Conservation (phyloP, 306 rosid genomes). For the Lablab purpureus region DNA sequence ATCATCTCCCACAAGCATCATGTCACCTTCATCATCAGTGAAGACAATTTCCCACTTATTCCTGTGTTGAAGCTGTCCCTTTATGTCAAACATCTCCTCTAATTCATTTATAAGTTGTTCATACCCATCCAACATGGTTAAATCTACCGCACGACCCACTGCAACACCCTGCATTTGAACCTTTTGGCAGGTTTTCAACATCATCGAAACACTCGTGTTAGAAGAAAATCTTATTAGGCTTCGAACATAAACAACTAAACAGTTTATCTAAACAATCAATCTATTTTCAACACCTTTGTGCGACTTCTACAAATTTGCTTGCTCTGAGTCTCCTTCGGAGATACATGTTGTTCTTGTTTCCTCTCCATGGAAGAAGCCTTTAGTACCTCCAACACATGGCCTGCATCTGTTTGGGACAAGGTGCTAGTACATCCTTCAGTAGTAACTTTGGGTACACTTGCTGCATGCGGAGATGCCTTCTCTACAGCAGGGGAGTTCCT, state of each 20-base stretch:
- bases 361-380: slow-evolving; percentile 59
- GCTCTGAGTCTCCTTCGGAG: slow-evolving; percentile 65
- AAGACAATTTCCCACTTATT: slow-evolving; percentile 83
- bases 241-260: not conserved
- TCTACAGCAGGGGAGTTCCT: slow-evolving; percentile 49
- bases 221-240: slow-evolving; percentile 21
- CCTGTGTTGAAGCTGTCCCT: slow-evolving; percentile 72
- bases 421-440: slow-evolving; percentile 57
- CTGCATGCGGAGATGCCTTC: slow-evolving; percentile 50
- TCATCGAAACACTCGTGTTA: slow-evolving; percentile 38
- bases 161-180: slow-evolving; percentile 98
- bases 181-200: slow-evolving; percentile 54
- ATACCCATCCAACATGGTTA: slow-evolving; percentile 80
- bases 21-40: slow-evolving; percentile 95
- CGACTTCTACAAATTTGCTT: slow-evolving; percentile 84
- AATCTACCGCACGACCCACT: slow-evolving; percentile 96
- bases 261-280: slow-evolving; percentile 1
- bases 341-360: slow-evolving; percentile 57
- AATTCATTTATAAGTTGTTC: slow-evolving; percentile 78
- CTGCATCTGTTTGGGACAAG: slow-evolving; percentile 60
- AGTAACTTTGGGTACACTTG: slow-evolving; percentile 33
- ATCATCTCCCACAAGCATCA: slow-evolving; percentile 89
- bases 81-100: slow-evolving; percentile 87
- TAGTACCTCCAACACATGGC: slow-evolving; percentile 58
- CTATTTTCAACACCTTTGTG: slow-evolving; percentile 69